Percentiles rank a stretch among this genome's conserved stretches.
phyloP scores from a whole-genome alignment of 768 basidiomycete species.

The Phylloporus arenicola region DNA sequence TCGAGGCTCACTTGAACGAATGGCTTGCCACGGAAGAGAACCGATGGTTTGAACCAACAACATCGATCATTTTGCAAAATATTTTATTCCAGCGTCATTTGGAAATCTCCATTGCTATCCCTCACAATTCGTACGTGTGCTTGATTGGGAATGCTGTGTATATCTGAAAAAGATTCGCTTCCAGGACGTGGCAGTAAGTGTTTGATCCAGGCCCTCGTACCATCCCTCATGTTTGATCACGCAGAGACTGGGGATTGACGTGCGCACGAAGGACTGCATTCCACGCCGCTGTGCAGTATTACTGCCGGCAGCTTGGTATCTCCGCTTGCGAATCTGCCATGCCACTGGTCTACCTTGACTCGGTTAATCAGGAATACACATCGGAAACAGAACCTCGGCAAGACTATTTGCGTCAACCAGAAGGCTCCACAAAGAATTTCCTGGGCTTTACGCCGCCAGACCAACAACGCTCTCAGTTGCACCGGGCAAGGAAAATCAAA shows the following conservation, averaged over 20 bases:
- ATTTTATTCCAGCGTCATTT: conserved; percentile 64
- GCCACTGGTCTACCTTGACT: conserved; percentile 48
- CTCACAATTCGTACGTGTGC: conserved; percentile 41
- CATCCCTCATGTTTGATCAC: conserved; percentile 3
- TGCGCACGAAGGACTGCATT: conserved; percentile 67
- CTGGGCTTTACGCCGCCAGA: conserved; percentile 29
- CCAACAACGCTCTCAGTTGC: conserved; percentile 9
- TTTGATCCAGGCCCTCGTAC: neutral
- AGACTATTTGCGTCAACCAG: conserved; percentile 6
- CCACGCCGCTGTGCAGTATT: conserved; percentile 71
- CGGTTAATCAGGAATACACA: conserved; percentile 11
- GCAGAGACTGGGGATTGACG: conserved; percentile 57
- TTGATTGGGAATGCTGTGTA: neutral
- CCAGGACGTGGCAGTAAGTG: conserved; percentile 34
- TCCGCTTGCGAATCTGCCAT: conserved; percentile 53
- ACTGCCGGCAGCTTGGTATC: conserved; percentile 66
- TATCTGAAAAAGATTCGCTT: conserved; percentile 6
- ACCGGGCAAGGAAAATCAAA: conserved; percentile 30
- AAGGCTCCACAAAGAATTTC: conserved; percentile 15
- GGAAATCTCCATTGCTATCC: conserved; percentile 63
- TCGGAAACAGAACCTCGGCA: neutral
- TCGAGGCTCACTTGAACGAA: conserved; percentile 61
- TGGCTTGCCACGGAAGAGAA: conserved; percentile 80
- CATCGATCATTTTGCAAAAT: conserved; percentile 55
- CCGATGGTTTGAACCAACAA: conserved; percentile 69